A percentile compares a stretch with the other conserved stretches of the same genome.
phyloP scores from a whole-genome alignment of 768 basidiomycete species.

The Rhizopogon sp. region DNA sequence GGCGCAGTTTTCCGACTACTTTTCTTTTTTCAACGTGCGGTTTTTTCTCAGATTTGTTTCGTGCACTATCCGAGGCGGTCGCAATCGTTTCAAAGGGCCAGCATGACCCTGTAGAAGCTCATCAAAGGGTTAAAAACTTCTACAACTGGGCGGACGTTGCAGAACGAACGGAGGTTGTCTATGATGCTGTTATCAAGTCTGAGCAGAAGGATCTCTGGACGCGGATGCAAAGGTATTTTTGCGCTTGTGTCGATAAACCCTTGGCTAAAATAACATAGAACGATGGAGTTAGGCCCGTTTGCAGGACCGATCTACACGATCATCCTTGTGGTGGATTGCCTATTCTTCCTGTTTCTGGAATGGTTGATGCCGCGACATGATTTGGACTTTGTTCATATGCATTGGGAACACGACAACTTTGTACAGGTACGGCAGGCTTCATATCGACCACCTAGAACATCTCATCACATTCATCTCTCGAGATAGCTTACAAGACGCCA shows the following conservation, averaged over 20 bases:
- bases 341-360: conserved; percentile 83
- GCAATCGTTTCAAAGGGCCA: conserved; percentile 55
- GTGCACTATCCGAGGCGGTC: conserved; percentile 80
- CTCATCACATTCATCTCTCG: background rate
- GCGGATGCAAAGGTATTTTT: conserved; percentile 64
- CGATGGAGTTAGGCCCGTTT: conserved; percentile 71
- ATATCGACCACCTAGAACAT: background rate
- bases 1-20: background rate
- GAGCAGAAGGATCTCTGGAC: conserved; percentile 70
- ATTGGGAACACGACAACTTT: conserved; percentile 49
- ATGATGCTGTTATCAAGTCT: conserved; percentile 58
- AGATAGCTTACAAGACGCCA: conserved; percentile 8
- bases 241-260: background rate
- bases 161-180: conserved; percentile 78
- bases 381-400: conserved; percentile 66
- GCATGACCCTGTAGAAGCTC: conserved; percentile 74
- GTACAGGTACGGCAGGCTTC: conserved; percentile 20
- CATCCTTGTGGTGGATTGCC: conserved; percentile 84
- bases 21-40: background rate
- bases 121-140: conserved; percentile 72
- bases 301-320: conserved; percentile 85
- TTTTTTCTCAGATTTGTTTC: conserved; percentile 62
- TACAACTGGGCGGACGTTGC: conserved; percentile 87
- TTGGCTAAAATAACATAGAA: conserved; percentile 37
- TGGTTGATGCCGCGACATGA: conserved; percentile 76